Percentiles rank a stretch among this genome's conserved stretches.
These are phyloP conservation scores for Pseudoturritis turrita DNA, from an alignment of 345 rosid species.

Conservation along the genomic window DNA sequence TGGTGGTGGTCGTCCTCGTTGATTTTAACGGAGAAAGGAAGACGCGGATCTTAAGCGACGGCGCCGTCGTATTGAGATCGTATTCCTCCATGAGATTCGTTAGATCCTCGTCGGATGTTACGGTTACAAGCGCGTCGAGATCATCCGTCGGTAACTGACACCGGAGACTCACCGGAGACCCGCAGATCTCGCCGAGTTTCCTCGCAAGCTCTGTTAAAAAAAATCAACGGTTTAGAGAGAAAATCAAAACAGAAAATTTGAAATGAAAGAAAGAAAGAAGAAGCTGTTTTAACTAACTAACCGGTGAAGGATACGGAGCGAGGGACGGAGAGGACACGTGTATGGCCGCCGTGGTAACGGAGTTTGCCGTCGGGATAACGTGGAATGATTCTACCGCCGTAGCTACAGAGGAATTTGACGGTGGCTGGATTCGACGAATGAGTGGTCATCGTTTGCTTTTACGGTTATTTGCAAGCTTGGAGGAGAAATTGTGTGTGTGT, in stretches of 20 bases:
- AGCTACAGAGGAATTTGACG: slow-evolving; percentile 80
- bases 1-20: slow-evolving; percentile 15
- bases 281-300: slow-evolving; percentile 24
- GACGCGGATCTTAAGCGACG: slow-evolving; percentile 68
- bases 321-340: slow-evolving; percentile 78
- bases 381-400: slow-evolving; percentile 82
- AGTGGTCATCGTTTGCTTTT: neutral
- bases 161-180: slow-evolving; percentile 51
- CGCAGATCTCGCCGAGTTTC: slow-evolving; percentile 73
- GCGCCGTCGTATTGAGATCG: slow-evolving; percentile 41
- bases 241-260: neutral
- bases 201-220: slow-evolving; percentile 54
- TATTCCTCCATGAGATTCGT: slow-evolving; percentile 87
- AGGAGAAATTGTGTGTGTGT: neutral
- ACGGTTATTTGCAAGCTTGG: neutral
- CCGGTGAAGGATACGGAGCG: slow-evolving; percentile 72
- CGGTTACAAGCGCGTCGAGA: slow-evolving; percentile 75
- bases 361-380: slow-evolving; percentile 83
- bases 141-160: slow-evolving; percentile 88
- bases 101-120: slow-evolving; percentile 84
- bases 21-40: slow-evolving; percentile 49
- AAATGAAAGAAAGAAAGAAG: neutral
- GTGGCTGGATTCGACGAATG: slow-evolving; percentile 18
- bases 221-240: neutral
- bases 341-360: slow-evolving; percentile 83